Conservation (phyloP, 306 rosid genomes). For the Cicer pinnatifidum region DNA sequence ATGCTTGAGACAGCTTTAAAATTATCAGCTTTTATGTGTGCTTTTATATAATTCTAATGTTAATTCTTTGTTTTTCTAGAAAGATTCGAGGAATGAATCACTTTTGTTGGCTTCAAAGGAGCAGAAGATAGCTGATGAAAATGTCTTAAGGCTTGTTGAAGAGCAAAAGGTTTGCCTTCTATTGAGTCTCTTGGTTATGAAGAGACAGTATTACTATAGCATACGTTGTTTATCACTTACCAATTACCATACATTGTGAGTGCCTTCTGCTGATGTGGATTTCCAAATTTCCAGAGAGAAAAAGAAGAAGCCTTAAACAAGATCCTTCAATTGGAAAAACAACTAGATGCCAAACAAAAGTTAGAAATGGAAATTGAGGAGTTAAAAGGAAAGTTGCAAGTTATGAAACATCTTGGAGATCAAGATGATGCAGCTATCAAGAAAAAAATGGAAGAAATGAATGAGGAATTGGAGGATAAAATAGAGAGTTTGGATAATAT, state of each 20-base stretch:
- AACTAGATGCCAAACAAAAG: slow-evolving; percentile 87
- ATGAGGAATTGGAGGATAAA: slow-evolving; percentile 63
- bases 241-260: slow-evolving; percentile 14
- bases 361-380: slow-evolving; percentile 94
- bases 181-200: slow-evolving; percentile 28
- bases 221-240: not conserved
- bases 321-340: slow-evolving; percentile 79
- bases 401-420: slow-evolving; percentile 91
- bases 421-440: slow-evolving; percentile 81
- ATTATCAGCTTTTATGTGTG: slow-evolving; percentile 2
- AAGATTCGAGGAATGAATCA: slow-evolving; percentile 74
- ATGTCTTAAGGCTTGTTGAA: slow-evolving; percentile 78
- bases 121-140: slow-evolving; percentile 77
- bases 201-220: not conserved
- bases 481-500: slow-evolving; percentile 54
- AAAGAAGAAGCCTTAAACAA: slow-evolving; percentile 80
- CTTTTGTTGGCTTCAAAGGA: slow-evolving; percentile 80
- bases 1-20: slow-evolving; percentile 9
- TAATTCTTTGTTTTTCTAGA: slow-evolving; percentile 53
- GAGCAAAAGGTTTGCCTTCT: slow-evolving; percentile 71
- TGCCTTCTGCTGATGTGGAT: slow-evolving; percentile 38
- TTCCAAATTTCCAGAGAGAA: slow-evolving; percentile 65
- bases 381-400: slow-evolving; percentile 84
- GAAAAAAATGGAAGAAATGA: slow-evolving; percentile 79
- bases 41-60: slow-evolving; percentile 36